Conservation (phyloP, 2,329 filamentous ascomycete species). For the Alternaria sp. region DNA sequence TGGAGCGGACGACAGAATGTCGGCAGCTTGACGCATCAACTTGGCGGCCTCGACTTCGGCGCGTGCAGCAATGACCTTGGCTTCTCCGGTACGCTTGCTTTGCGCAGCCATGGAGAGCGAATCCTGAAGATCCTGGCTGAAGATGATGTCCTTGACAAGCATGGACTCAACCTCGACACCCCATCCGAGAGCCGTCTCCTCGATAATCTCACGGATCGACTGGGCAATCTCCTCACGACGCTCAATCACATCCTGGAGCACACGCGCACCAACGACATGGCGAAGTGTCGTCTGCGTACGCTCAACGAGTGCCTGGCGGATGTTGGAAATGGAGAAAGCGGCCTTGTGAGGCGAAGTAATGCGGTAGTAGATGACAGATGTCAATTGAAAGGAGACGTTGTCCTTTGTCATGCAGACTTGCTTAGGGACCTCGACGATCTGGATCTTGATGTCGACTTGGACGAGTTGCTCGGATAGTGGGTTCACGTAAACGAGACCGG, state of each 20-base stretch:
- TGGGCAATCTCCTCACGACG: conserved; percentile 96
- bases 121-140: conserved; percentile 94
- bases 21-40: conserved; percentile 68
- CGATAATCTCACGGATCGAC: conserved; percentile 96
- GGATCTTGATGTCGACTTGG: conserved; percentile 98
- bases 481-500: conserved; percentile 97
- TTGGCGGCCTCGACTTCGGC: conserved; percentile 94
- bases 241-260: conserved; percentile 98
- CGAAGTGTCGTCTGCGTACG: conserved; percentile 97
- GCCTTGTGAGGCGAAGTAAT: conserved; percentile 95
- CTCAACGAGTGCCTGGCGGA: conserved; percentile 95
- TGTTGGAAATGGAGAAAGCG: conserved; percentile 94
- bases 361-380: conserved; percentile 99
- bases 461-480: conserved; percentile 89
- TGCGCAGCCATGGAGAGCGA: conserved; percentile 98
- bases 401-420: conserved; percentile 99
- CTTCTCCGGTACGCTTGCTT: conserved; percentile 97
- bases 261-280: conserved; percentile 93
- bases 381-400: conserved; percentile 93
- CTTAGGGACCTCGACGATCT: conserved; percentile 95
- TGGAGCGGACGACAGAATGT: conserved; percentile 88
- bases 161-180: conserved; percentile 97
- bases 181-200: conserved; percentile 93
- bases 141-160: conserved; percentile 99
- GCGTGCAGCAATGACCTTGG: conserved; percentile 96